phyloP scores from a whole-genome alignment of 2,329 filamentous ascomycete genomes.

The Ilyonectria mors-panacis region DNA sequence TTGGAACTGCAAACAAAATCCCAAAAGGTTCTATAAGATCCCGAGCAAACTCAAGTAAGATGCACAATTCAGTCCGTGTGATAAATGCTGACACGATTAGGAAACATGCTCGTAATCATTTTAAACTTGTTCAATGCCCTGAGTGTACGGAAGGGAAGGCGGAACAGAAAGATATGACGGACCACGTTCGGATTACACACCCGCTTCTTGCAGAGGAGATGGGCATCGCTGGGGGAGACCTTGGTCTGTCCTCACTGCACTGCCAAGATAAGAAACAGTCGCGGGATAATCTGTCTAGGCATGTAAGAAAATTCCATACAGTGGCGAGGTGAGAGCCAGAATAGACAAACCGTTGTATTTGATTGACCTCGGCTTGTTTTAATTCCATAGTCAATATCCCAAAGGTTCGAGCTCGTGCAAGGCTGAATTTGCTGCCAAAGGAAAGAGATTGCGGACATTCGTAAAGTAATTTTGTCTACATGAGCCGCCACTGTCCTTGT shows the following conservation, averaged over 20 bases:
- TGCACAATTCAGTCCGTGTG: not conserved
- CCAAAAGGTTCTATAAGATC: not conserved
- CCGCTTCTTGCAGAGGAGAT: not conserved
- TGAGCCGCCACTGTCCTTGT: no score
- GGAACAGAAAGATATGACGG: slow-evolving; percentile 17
- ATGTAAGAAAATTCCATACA: not conserved
- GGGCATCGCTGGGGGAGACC: not conserved
- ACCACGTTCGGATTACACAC: slow-evolving; percentile 14
- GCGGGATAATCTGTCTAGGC: slow-evolving; percentile 12
- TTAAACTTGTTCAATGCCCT: slow-evolving; percentile 9
- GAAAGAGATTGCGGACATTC: no score
- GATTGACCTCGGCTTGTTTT: no score
- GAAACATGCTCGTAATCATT: slow-evolving; percentile 22
- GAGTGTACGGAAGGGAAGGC: not conserved
- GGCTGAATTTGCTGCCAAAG: no score
- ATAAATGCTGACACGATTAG: not conserved
- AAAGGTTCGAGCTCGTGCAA: no score
- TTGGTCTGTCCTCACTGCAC: not conserved
- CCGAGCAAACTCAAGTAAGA: slow-evolving; percentile 14
- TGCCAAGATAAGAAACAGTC: not conserved
- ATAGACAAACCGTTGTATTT: no score
- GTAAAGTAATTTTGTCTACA: no score
- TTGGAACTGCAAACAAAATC: not conserved
- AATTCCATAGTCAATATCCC: no score
- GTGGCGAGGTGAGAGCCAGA: not conserved